Base-by-base conservation (phyloP, 1,284 basidiomycete genomes). In the Cryptococcus sp. region DNA sequence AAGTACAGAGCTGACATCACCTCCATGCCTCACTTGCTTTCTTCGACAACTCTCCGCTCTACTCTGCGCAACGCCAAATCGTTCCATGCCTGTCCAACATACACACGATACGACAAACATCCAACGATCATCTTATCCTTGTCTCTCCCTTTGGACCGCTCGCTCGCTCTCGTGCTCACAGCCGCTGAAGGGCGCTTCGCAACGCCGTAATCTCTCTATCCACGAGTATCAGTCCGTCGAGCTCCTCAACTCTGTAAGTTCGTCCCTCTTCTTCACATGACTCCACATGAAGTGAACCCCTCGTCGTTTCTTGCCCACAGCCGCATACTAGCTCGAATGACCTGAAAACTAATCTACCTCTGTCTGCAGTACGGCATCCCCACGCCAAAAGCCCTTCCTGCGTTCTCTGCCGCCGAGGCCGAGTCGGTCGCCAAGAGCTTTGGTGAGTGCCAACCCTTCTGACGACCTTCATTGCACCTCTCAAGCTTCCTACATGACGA, bases 221-320 rank as follows among this genome's bases (percentile, higher is more conserved):
- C 95, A 99, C 82, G 95, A 99, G 83, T 93, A 98, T 82, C 93
- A 98, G 78, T 96, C 93, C 54, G 90, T 98, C 80, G 87, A 89
- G 71, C 84, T 99, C 50, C 86, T 99, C 72, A 97, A 97, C 83
- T 88, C 90, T 68, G 93, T 94, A 69, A 68, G 83, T 80, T 22
- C 23, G 16, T 10, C 5, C 23, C 17, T 56, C 47, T 27, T 27
- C n/a, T 48, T n/a, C 25, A 41, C 40, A 17, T 39, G n/a, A 42
- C 20, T 44, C 15, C 35, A n/a, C n/a, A n/a, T n/a, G n/a, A n/a
- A n/a, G n/a, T n/a, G n/a, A 19, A 31, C 20, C 4, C 46, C 22
- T 10, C 17, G 42, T 19, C n/a, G 19, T 20, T 16, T 16, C 2
- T 6, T 42, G 16, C 19, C 41, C 41, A 19, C 19, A 17, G 16